A percentile compares a stretch with the other conserved stretches of the same genome.
These are phyloP conservation scores for Mycothermus thermophilus DNA, from an alignment of 495 filamentous ascomycete genomes.

Conservation along the genomic window DNA sequence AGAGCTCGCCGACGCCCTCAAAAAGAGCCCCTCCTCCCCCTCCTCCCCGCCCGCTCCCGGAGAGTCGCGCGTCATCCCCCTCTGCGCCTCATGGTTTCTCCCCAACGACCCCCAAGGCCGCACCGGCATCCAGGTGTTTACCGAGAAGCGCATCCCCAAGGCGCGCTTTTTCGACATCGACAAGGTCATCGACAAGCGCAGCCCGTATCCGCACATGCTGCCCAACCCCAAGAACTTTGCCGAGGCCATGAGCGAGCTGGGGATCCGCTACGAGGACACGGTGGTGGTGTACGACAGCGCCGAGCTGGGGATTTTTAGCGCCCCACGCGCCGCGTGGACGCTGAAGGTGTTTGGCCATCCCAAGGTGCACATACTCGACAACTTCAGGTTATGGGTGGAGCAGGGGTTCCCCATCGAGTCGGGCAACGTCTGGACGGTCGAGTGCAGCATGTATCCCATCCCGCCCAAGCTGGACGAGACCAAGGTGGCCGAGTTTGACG, in stretches of 20 bases:
- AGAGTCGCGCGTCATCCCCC: constrained; percentile 67
- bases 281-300: constrained; percentile 86
- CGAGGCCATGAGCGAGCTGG: constrained; percentile 72
- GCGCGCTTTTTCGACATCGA: constrained; percentile 97
- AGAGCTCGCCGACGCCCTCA: constrained; percentile 65
- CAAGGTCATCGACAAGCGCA: constrained; percentile 69
- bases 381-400: constrained; percentile 81
- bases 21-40: constrained; percentile 56
- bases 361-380: constrained; percentile 84
- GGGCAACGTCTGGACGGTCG: constrained; percentile 52
- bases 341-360: constrained; percentile 78
- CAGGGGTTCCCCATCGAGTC: constrained; percentile 67
- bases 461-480: constrained; percentile 34
- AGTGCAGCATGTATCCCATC: constrained; percentile 42
- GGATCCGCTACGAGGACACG: constrained; percentile 72
- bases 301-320: constrained; percentile 84
- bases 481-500: constrained; percentile 50
- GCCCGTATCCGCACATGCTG: constrained; percentile 94
- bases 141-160: constrained; percentile 61
- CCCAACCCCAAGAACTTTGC: constrained; percentile 69
- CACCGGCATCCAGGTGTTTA: constrained; percentile 64
- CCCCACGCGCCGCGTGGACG: constrained; percentile 88
- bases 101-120: constrained; percentile 65
- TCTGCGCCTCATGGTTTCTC: constrained; percentile 92
- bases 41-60: no score